Evolutionary conservation across 228 moss, liverwort and hornwort species (phyloP), one percentile per base, ranked within the genome.

Genomic region (Sphagnum magellanicum): DNA sequence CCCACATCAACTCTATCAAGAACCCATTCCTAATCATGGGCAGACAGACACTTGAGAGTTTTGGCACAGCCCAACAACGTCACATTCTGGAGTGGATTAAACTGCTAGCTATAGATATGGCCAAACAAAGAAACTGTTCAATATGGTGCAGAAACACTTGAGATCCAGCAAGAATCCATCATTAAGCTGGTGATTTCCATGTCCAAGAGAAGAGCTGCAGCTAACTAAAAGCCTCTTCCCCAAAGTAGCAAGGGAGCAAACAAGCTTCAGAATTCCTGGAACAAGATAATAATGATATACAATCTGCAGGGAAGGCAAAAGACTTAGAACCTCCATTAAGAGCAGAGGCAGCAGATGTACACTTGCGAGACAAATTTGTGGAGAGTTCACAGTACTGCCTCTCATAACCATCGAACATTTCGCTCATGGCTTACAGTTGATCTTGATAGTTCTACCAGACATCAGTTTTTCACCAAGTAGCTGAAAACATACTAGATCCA

Each of bases 361-460:
- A 88, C 77, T 90, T 92, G 8, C 83, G 77, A 1, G 84, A 80
- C 15, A 95, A 80, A 74, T 69, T 88, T 15, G 83, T 74, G 4
- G 89, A 92, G 70, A 96, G 92, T 76, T 96, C 95, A 60, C 88
- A 88, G 50, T 96, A 96, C 65, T 96, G 95, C 78, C 88, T 83
- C 81, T 92, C 92, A 73, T 92, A 89, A 47, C 86, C 87, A 65
- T 96, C 95, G 47, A 90, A 91, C 68, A 91, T 83, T 69, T 91
- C 90, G 75, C 87, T 88, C 95, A 96, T 96, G 69, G 70, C 70
- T 69, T 10, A 7, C 55, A 32, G 32, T 32, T 32, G 32, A 32
- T 32, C 32, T 32, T 32, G 32, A 32, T 32, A 32, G 32, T 32
- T 32, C 32, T 32, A 32, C 32, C 32, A 32, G 32, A 32, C 32